Percentiles rank a stretch among this genome's conserved stretches.
These are phyloP conservation scores for Dendrocalamus latiflorus DNA, from an alignment of 202 grass and related monocot genomes.

Conservation along the genomic window DNA sequence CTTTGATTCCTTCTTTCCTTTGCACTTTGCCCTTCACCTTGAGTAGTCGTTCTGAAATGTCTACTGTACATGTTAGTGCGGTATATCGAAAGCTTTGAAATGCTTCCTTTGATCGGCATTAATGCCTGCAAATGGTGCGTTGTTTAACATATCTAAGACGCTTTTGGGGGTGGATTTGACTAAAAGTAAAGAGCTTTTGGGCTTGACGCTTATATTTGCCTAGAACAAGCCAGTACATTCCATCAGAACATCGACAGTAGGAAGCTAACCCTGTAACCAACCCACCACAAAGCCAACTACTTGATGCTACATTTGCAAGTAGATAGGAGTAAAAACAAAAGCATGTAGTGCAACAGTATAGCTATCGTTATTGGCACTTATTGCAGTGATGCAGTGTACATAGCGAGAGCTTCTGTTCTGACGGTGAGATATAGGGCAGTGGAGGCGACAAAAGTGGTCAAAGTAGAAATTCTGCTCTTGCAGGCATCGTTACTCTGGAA, in stretches of 20 bases:
- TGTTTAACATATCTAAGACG: constrained; percentile 20
- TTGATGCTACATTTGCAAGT: neutral
- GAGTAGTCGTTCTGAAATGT: too few species aligned
- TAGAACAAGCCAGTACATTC: constrained; percentile 12
- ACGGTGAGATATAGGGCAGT: neutral
- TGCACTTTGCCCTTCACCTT: neutral
- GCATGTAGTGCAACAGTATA: too few species aligned
- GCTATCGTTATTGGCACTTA: neutral
- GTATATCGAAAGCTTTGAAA: too few species aligned
- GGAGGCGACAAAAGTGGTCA: neutral
- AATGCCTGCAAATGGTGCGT: neutral
- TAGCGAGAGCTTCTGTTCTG: neutral
- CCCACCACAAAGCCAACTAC: neutral
- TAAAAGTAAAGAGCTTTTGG: neutral
- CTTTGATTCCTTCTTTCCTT: neutral
- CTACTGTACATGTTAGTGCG: too few species aligned
- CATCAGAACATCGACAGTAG: neutral
- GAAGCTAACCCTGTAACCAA: neutral
- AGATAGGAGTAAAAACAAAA: neutral
- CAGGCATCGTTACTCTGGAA: neutral
- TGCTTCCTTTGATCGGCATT: too few species aligned
- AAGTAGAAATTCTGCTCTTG: neutral
- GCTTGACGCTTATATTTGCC: neutral
- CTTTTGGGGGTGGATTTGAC: constrained; percentile 8
- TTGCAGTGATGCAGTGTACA: neutral